These are phyloP conservation scores for Neurospora sublineolata DNA, from an alignment of 495 filamentous ascomycete genomes.

Conservation along the genomic window DNA sequence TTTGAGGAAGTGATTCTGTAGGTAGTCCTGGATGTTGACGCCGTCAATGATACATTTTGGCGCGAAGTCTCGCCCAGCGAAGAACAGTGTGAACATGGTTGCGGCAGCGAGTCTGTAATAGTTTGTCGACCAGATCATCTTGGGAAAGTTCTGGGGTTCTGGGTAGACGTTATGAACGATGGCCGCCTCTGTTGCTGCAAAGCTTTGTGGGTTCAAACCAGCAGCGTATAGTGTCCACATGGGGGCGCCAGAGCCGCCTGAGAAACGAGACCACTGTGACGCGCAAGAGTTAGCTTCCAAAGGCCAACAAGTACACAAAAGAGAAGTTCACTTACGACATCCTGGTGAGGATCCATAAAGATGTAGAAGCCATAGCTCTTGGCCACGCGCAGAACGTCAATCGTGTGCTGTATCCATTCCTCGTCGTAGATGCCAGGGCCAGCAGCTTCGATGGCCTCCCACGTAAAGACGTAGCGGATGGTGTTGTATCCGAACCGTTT, in stretches of 20 bases:
- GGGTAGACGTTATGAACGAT: conserved; percentile 91
- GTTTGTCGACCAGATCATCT: conserved; percentile 99
- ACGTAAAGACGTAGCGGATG: conserved; percentile 92
- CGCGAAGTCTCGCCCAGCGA: conserved; percentile 83
- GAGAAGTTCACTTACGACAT: conserved; percentile 53
- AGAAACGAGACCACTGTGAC: conserved; percentile 77
- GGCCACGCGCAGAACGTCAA: conserved; percentile 68
- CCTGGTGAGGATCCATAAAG: conserved; percentile 97
- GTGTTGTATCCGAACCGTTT: conserved; percentile 88
- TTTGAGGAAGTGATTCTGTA: conserved; percentile 75
- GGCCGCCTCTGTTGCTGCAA: conserved; percentile 80
- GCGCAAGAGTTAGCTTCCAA: not conserved
- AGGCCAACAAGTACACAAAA: not conserved
- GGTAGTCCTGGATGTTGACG: conserved; percentile 89
- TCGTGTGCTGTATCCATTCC: conserved; percentile 84
- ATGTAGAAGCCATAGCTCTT: conserved; percentile 88
- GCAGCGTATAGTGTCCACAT: conserved; percentile 97
- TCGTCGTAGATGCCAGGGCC: conserved; percentile 94
- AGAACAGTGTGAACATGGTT: conserved; percentile 91
- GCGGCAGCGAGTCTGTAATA: conserved; percentile 80
- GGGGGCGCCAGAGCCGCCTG: conserved; percentile 87
- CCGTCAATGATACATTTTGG: conserved; percentile 93
- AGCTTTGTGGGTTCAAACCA: conserved; percentile 74
- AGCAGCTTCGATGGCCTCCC: conserved; percentile 94
- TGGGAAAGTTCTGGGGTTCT: conserved; percentile 78